phyloP scores from a whole-genome alignment of 345 rosid species.

The Boechera retrofracta region DNA sequence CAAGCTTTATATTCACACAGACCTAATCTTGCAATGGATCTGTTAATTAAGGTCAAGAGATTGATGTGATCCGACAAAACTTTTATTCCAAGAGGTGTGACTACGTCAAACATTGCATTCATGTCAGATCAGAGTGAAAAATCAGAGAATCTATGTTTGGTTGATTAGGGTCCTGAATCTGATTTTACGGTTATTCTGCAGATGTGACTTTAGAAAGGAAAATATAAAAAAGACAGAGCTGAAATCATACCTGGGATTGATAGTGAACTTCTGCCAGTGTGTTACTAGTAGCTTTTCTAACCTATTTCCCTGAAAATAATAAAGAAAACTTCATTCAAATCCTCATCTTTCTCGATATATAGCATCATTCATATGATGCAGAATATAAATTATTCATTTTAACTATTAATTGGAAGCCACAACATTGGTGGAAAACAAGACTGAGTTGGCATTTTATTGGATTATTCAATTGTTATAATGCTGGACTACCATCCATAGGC shows the following conservation, averaged over 20 bases:
- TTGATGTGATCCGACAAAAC: conserved; percentile 11
- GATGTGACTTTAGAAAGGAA: conserved; percentile 2
- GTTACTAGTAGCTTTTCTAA: conserved; percentile 81
- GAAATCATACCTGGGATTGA: conserved; percentile 83
- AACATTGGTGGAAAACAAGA: conserved; percentile 3
- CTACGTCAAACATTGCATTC: conserved; percentile 2
- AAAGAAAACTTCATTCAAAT: conserved; percentile 1
- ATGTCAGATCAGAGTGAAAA: conserved; percentile 12
- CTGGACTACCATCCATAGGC: conserved; percentile 8
- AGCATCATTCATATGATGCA: conserved; percentile 4
- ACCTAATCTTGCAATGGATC: neutral
- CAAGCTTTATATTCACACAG: conserved; percentile 20
- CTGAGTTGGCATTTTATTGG: conserved; percentile 2
- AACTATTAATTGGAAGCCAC: neutral
- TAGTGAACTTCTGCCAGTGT: conserved; percentile 97
- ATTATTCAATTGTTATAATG: conserved; percentile 12
- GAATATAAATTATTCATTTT: neutral
- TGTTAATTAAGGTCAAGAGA: neutral
- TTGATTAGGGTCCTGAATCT: conserved; percentile 9
- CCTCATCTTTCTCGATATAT: conserved; percentile 13
- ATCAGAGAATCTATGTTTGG: conserved; percentile 5
- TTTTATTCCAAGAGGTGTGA: conserved; percentile 13
- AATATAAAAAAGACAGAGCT: conserved; percentile 24
- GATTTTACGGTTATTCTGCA: neutral
- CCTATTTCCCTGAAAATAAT: conserved; percentile 72